Percentiles rank a stretch among this genome's conserved stretches.
phyloP scores from a whole-genome alignment of 805 yeast species.

The Candida golubevii region DNA sequence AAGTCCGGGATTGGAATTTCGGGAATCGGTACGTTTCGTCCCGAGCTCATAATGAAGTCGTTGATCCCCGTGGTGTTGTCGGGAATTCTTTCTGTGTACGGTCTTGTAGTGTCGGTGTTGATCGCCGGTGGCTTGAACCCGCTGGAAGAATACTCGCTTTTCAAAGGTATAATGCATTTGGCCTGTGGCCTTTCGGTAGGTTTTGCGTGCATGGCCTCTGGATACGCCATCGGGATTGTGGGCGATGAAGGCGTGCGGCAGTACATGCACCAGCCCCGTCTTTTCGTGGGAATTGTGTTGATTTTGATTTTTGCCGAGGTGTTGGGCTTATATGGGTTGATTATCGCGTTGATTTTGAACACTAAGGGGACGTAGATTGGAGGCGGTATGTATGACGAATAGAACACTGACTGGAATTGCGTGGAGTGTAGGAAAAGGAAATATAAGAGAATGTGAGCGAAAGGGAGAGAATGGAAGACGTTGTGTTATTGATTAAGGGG shows the following conservation, averaged over 20 bases:
- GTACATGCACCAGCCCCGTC: slow-evolving; percentile 80
- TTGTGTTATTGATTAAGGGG: too few species aligned
- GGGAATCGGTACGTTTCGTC: slow-evolving; percentile 96
- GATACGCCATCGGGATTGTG: slow-evolving; percentile 92
- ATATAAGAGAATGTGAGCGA: too few species aligned
- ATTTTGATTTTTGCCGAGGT: slow-evolving; percentile 90
- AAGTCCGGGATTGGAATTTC: slow-evolving; percentile 97
- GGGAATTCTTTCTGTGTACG: slow-evolving; percentile 96
- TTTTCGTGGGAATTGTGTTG: slow-evolving; percentile 85
- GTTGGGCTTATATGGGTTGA: slow-evolving; percentile 89
- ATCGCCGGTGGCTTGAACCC: slow-evolving; percentile 91
- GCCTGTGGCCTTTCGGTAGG: slow-evolving; percentile 97
- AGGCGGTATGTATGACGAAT: too few species aligned
- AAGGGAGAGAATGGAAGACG: too few species aligned
- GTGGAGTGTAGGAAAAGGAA: too few species aligned
- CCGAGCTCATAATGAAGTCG: slow-evolving; percentile 93
- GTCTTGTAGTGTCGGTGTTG: slow-evolving; percentile 91
- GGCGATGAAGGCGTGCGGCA: slow-evolving; percentile 93
- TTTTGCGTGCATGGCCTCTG: slow-evolving; percentile 92
- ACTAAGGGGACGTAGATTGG: slow-evolving; percentile 56
- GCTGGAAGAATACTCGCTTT: slow-evolving; percentile 71
- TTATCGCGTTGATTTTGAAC: slow-evolving; percentile 86
- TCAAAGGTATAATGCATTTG: slow-evolving; percentile 96
- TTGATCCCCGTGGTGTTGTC: slow-evolving; percentile 97
- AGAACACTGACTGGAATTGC: too few species aligned